Evolutionary conservation across 371 early-diverging fungal genomes (phyloP), one percentile per base, ranked within the genome.

Genomic region (Batkoa obscura): DNA sequence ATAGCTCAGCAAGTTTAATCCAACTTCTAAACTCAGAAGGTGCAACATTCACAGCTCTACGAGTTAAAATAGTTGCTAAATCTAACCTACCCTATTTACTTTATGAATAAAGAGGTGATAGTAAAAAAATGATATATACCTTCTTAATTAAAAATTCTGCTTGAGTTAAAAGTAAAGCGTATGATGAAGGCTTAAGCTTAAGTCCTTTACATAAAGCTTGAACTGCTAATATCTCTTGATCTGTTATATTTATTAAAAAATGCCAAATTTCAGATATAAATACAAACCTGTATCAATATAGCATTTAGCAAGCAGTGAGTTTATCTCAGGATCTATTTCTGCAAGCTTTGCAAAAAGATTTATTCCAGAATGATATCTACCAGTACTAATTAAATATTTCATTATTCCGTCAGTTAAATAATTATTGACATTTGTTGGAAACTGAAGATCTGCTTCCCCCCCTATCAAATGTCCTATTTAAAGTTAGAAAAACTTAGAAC

Each of bases 11-110:
- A 17, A 95, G 72, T 63, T 88, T 88, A 15, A 87, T 81, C 96
- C 96, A 95, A 0, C 91, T 87, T n/a, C 76, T 65, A 65, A 86
- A 94, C 66, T 95, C 96, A 31, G 90, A 88, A 2, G 96, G 94
- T 0, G 94, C 90, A 33, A 76, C 79, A 62, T 89, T 86, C 23
- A 94, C 94, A 13, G 91, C 94, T 62, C 83, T 80, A 63, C 88
- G 86, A 31, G 92, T 90, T 6, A 95, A 67, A 43, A 80, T 76
- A 31, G 89, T 67, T 2, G 94, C 93, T 64, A 79, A 76, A 32
- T 88, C 83, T 43, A 71, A 67, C 60, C 76, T 69, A 60, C 52
- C 33, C 48, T 50, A 35, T 36, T n/a, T 6, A 45, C 31, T 50
- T 17, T 10, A 9, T 42, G 15, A 8, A 10, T 17, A 17, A 1